Conservation (phyloP, 768 basidiomycete species). For the Naganishia onofrii region DNA sequence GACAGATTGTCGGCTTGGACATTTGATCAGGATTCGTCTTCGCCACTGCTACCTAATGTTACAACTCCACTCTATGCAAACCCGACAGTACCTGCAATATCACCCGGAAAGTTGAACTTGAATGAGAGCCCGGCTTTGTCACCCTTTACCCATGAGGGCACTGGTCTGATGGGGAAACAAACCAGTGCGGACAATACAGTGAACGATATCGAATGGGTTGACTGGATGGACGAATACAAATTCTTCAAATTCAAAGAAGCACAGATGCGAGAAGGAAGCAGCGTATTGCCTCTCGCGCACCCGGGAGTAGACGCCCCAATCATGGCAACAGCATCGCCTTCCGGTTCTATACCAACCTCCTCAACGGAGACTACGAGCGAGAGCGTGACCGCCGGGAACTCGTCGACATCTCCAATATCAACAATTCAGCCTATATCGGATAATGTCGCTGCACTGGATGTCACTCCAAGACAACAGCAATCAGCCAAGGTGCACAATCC, state of each 20-base stretch:
- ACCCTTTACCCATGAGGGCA: not conserved
- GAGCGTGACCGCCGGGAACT: not conserved
- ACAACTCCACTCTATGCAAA: not conserved
- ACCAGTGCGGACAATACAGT: conserved; percentile 37
- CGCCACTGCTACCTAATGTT: not conserved
- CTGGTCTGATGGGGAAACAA: conserved; percentile 13
- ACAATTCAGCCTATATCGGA: not conserved
- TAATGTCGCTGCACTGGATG: not conserved
- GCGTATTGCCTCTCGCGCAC: not conserved
- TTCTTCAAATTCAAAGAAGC: conserved; percentile 51
- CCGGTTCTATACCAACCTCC: not conserved
- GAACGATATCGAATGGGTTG: conserved; percentile 55
- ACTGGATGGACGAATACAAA: conserved; percentile 56
- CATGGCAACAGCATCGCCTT: not conserved
- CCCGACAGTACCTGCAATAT: not conserved
- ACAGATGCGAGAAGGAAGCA: conserved; percentile 49
- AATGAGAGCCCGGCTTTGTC: not conserved
- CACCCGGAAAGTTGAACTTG: not conserved
- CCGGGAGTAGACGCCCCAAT: not conserved
- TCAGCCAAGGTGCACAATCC: not conserved
- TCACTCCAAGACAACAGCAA: not conserved
- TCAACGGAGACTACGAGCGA: not conserved
- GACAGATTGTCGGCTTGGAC: conserved; percentile 4
- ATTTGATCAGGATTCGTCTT: not conserved
- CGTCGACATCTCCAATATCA: not conserved